phyloP scores from a whole-genome alignment of 1,284 basidiomycete species.

The Leccinum fallax region DNA sequence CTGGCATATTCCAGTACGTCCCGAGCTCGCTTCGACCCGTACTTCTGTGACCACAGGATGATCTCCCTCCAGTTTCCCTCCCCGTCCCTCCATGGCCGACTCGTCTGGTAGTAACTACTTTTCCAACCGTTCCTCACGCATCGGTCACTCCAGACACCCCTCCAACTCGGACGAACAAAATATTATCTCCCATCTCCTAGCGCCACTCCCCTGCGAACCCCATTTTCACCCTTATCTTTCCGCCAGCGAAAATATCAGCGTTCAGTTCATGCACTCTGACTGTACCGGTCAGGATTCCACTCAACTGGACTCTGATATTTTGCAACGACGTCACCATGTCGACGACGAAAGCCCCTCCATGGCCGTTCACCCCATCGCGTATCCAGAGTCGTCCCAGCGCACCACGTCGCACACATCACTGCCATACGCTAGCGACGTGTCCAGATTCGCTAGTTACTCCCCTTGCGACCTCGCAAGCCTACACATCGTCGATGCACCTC shows the following conservation, averaged over 20 bases:
- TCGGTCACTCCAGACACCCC: conserved; percentile 11
- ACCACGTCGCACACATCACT: conserved; percentile 29
- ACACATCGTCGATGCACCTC: conserved; percentile 16
- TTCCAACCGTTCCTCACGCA: conserved; percentile 14
- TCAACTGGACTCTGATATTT: conserved; percentile 34
- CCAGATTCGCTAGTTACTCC: conserved; percentile 13
- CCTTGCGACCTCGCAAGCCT: conserved; percentile 18
- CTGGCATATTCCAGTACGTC: conserved; percentile 27
- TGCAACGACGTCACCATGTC: conserved; percentile 19
- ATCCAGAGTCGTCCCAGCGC: conserved; percentile 37
- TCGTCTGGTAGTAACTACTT: conserved; percentile 19
- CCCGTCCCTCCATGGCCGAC: conserved; percentile 24
- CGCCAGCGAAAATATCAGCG: conserved; percentile 31
- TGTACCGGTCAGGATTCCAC: conserved; percentile 25
- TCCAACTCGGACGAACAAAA: conserved; percentile 11
- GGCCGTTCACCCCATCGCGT: conserved; percentile 13
- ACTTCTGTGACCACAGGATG: conserved; percentile 24
- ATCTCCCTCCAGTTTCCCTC: conserved; percentile 16
- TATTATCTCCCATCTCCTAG: conserved; percentile 22
- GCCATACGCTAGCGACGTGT: conserved; percentile 18
- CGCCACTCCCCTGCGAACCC: conserved; percentile 20
- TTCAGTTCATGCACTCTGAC: conserved; percentile 33
- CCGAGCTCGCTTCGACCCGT: conserved; percentile 10
- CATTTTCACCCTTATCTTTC: conserved; percentile 23
- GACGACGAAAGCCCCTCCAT: conserved; percentile 9